Conservation (phyloP, 495 filamentous ascomycete genomes). For the Parmelia sp. region DNA sequence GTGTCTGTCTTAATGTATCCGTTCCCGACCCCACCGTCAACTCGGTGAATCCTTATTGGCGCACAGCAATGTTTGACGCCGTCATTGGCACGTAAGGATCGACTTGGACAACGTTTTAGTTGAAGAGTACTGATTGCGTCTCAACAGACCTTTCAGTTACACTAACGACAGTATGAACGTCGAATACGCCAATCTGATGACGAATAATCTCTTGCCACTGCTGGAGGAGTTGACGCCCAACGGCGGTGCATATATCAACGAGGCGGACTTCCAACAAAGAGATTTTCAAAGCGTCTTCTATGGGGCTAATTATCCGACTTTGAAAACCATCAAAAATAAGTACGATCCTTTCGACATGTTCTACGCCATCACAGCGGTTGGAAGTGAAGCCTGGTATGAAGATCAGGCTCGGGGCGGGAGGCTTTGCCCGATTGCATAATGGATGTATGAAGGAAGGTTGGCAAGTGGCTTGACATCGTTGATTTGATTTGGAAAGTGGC, state of each 20-base stretch:
- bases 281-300: slow-evolving; percentile 49
- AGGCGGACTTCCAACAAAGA: slow-evolving; percentile 46
- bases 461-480: too few relatives aligned
- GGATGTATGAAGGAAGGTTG: too few relatives aligned
- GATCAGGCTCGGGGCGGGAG: too few relatives aligned
- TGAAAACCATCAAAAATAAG: slow-evolving; percentile 39
- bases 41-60: slow-evolving; percentile 23
- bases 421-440: too few relatives aligned
- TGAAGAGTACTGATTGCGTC: too few relatives aligned
- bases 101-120: too few relatives aligned
- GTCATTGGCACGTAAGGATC: background rate
- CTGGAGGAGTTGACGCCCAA: slow-evolving; percentile 34
- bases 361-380: slow-evolving; percentile 51
- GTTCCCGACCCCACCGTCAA: slow-evolving; percentile 11
- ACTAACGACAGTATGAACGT: background rate
- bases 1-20: slow-evolving; percentile 13
- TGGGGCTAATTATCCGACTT: slow-evolving; percentile 38
- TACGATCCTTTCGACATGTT: slow-evolving; percentile 39
- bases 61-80: slow-evolving; percentile 7
- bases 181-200: slow-evolving; percentile 26
- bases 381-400: slow-evolving; percentile 57
- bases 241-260: slow-evolving; percentile 43
- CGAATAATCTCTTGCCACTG: slow-evolving; percentile 30
- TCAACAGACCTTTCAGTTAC: too few relatives aligned
- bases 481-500: too few relatives aligned